A percentile compares a stretch with the other conserved stretches of the same genome.
Conservation (phyloP, 1,139 yeast species). For the Yamadazyma membranifaciens region DNA sequence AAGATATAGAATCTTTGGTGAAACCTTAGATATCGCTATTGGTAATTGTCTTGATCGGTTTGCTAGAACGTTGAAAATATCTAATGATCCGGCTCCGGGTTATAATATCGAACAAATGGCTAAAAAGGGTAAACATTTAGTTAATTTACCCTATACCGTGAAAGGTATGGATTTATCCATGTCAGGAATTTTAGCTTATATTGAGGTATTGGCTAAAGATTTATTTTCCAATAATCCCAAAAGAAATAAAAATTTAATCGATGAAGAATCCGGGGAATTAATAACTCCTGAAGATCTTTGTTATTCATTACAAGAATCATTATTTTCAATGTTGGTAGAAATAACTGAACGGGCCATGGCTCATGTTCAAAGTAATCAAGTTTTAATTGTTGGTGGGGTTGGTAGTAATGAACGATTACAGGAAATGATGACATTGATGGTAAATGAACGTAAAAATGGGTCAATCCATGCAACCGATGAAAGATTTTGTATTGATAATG, state of each 20-base stretch:
- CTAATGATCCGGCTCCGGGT: constrained; percentile 97
- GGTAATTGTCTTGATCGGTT: constrained; percentile 96
- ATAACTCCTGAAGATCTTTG: constrained; percentile 87
- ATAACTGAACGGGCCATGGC: constrained; percentile 99
- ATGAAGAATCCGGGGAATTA: constrained; percentile 51
- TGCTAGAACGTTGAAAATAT: constrained; percentile 83
- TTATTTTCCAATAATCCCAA: constrained; percentile 50
- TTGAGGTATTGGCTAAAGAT: constrained; percentile 78
- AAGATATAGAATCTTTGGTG: constrained; percentile 93
- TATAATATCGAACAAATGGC: constrained; percentile 96
- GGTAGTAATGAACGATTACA: constrained; percentile 92
- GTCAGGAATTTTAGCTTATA: constrained; percentile 89
- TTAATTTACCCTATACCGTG: constrained; percentile 88
- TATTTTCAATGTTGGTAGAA: constrained; percentile 95
- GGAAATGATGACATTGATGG: constrained; percentile 96
- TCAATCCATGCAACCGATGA: constrained; percentile 92
- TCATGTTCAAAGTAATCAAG: constrained; percentile 87
- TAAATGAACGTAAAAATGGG: constrained; percentile 77
- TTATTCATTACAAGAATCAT: constrained; percentile 85
- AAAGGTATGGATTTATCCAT: constrained; percentile 98
- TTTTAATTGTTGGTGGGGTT: constrained; percentile 95
- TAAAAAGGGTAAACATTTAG: constrained; percentile 64
- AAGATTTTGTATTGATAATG: constrained; percentile 94
- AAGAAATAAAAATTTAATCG: constrained; percentile 45
- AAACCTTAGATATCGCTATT: constrained; percentile 93